Evolutionary conservation across 1,139 yeast species (phyloP), one percentile per base, ranked within the genome.

Genomic region (Nakaseomyces sp.): DNA sequence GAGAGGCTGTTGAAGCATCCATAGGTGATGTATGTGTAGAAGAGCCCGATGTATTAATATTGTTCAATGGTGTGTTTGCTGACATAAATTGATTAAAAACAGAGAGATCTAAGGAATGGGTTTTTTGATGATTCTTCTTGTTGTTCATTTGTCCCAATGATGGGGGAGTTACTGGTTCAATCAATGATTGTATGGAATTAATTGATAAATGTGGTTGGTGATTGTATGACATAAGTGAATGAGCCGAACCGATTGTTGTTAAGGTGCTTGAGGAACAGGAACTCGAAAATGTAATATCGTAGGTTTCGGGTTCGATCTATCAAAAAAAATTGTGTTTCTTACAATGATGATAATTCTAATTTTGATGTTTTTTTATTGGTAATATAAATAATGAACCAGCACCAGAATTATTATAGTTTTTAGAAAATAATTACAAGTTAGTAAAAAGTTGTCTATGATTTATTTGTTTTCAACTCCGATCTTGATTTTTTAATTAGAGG

Each of bases 111-210:
- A 60, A 47, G 8, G 66, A 61, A 41, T 54, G 60, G 10, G 63
- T 50, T 50, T 61, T 59, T 47, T 57, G 63, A 46, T 61, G 65
- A 41, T 54, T 54, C 41, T 51, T 53, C 41, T 55, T 58, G 38
- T 53, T 52, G 44, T 55, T 59, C 61, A 58, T 56, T 43, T 58
- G 62, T 33, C 59, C 58, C 41, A 60, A 41, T 9, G 60, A 57
- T 25, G 66, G 63, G 22, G 66, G 63, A 13, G 65, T 55, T 18
- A 53, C 54, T 12, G 64, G 76, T 69, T 26, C 75, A 67, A 39
- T 64, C 64, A 44, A 53, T 56, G 56, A 69, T 63, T 59, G 58
- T 18, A 58, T 50, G 37, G 69, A 55, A 50, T 58, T 50, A 55
- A 65, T 55, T 64, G 80, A 60, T 41, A 58, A 46, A 45, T 59